These are phyloP conservation scores for Phytophthora sp. DNA, from an alignment of 352 stramenopile genomes.

Conservation along the genomic window DNA sequence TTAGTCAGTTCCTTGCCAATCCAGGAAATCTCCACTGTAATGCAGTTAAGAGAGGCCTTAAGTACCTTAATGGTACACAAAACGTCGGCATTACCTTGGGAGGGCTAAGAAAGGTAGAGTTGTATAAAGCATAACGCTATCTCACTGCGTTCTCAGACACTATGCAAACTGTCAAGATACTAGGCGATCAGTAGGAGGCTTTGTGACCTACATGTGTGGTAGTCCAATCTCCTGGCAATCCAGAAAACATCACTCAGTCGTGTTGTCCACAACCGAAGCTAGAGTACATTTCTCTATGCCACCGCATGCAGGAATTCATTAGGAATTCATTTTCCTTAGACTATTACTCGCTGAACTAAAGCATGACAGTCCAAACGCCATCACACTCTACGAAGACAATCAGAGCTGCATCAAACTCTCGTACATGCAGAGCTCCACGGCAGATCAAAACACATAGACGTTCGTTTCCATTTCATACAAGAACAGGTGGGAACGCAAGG, in stretches of 20 bases:
- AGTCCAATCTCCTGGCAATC: constrained; percentile 33
- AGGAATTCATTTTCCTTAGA: no score
- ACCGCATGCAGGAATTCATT: no score
- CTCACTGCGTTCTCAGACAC: constrained; percentile 21
- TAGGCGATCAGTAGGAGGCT: no score
- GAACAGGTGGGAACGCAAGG: no score
- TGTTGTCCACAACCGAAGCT: constrained; percentile 22
- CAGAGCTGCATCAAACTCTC: constrained; percentile 42
- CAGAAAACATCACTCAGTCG: constrained; percentile 29
- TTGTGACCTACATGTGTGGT: constrained; percentile 20
- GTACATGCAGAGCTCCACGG: constrained; percentile 38
- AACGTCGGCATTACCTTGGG: constrained; percentile 23
- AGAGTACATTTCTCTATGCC: no score
- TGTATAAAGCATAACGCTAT: constrained; percentile 3
- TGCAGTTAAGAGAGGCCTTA: constrained; percentile 4
- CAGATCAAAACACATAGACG: constrained; percentile 45
- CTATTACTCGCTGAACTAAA: no score
- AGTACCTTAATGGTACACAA: constrained; percentile 10
- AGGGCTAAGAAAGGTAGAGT: constrained; percentile 2
- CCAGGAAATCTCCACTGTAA: background rate
- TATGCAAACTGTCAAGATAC: constrained; percentile 32
- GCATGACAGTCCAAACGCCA: no score
- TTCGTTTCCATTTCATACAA: background rate
- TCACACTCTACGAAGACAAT: constrained; percentile 41
- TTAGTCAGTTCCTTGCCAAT: background rate